These are phyloP conservation scores for Fusarium circinatum DNA, from an alignment of 2,329 filamentous ascomycete genomes.

Conservation along the genomic window DNA sequence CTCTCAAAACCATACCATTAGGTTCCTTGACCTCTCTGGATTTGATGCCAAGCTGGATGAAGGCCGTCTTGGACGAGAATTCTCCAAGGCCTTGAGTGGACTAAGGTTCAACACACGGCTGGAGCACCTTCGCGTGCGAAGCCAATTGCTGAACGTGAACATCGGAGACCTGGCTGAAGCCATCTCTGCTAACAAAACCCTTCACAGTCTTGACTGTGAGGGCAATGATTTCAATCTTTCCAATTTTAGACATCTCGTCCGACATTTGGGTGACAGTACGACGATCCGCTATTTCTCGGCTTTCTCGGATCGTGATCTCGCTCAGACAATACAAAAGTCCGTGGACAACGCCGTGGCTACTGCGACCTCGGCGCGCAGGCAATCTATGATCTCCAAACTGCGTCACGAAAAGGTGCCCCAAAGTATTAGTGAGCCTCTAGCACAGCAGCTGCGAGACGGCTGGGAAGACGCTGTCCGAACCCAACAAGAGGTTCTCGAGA, in stretches of 20 bases:
- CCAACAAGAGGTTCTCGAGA: constrained; percentile 49
- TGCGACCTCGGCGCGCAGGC: constrained; percentile 43
- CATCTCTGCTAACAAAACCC: constrained; percentile 58
- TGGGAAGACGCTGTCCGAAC: constrained; percentile 52
- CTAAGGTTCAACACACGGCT: constrained; percentile 57
- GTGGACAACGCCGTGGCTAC: constrained; percentile 45
- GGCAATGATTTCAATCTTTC: constrained; percentile 66
- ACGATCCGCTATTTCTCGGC: constrained; percentile 58
- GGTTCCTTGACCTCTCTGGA: constrained; percentile 66
- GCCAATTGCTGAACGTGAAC: constrained; percentile 65
- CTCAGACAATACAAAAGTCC: constrained; percentile 49
- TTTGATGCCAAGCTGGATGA: constrained; percentile 68
- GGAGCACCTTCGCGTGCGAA: constrained; percentile 64
- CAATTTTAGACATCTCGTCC: constrained; percentile 59
- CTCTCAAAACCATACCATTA: constrained; percentile 60
- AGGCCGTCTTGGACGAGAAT: constrained; percentile 63
- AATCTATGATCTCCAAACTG: constrained; percentile 50
- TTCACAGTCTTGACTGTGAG: constrained; percentile 64
- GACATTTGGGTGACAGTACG: constrained; percentile 55
- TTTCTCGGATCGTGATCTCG: constrained; percentile 52
- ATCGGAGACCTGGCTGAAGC: constrained; percentile 63
- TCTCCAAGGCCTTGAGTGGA: constrained; percentile 61
- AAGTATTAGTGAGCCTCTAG: constrained; percentile 46
- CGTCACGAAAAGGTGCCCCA: constrained; percentile 46
- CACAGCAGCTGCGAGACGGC: constrained; percentile 52